phyloP scores from a whole-genome alignment of 345 rosid genomes.

The Corchorus capsularis region DNA sequence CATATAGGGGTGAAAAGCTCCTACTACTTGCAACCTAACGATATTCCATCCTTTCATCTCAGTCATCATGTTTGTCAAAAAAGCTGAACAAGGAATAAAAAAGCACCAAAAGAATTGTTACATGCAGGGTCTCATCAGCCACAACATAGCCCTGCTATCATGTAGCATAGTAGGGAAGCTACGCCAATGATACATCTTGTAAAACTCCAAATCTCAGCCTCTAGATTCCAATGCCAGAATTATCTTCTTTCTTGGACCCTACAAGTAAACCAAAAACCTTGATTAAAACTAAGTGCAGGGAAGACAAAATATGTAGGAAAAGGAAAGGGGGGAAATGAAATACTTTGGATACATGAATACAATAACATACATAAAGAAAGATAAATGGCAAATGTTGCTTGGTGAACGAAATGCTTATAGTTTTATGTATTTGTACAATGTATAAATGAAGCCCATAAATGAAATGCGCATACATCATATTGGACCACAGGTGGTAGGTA shows the following conservation, averaged over 20 bases:
- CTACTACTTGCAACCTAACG: not conserved
- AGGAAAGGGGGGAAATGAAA: not conserved
- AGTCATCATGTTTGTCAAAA: not conserved
- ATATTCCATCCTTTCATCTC: not conserved
- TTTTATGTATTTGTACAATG: no score
- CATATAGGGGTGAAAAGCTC: no score
- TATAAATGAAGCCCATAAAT: no score
- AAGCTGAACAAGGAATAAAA: not conserved
- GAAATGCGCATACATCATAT: not conserved
- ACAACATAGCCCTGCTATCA: conserved; percentile 27
- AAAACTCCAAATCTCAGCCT: conserved; percentile 37
- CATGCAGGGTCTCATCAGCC: conserved; percentile 2
- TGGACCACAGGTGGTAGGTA: not conserved
- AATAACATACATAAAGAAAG: not conserved
- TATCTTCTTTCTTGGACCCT: conserved; percentile 99
- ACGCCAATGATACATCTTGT: conserved; percentile 23
- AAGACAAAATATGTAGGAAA: not conserved
- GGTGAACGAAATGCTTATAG: not conserved
- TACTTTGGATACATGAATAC: not conserved
- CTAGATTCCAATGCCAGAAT: conserved; percentile 75
- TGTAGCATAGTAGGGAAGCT: not conserved
- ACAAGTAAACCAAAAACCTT: conserved; percentile 29
- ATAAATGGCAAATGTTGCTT: not conserved
- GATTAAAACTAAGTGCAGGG: not conserved
- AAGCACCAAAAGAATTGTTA: not conserved